Base-by-base conservation (phyloP, 2,329 filamentous ascomycete genomes). In the Fusarium globosum region DNA sequence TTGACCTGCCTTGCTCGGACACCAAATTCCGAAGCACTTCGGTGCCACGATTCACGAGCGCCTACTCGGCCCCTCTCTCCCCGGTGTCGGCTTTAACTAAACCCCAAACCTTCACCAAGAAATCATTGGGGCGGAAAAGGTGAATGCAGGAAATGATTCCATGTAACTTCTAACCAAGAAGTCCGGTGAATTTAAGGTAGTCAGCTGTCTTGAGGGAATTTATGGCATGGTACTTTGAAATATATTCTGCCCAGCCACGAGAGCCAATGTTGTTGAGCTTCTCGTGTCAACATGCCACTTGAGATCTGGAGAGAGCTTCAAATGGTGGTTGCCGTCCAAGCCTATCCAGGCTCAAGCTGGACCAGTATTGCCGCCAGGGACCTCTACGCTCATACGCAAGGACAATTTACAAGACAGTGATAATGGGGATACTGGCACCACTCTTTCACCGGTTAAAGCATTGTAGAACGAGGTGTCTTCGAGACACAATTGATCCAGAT, bases 111-210 rank as follows among this genome's bases (percentile, higher is more conserved):
- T 67, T 67, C 62, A 58, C n/a, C 30, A 63, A 69, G 62, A 73
- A 76, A 66, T 57, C 52, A 78, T 76, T 74, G 76, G 74, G 70
- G 73, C 74, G 73, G 74, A 49, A 78, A 69, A 74, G 49, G 36
- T n/a, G 61, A 52, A 45, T 20, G 42, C 51, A 59, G 23, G 36
- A 53, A 38, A 42, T 35, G 33, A 49, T 62, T 70, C 42, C 46
- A 56, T 64, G 41, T 52, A 60, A 48, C 41, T 42, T 46, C 65
- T 68, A 36, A 36, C 35, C 30, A 51, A 51, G n/a, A 66, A 71
- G 65, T 63, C 49, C 21, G 35, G 43, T 57, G 60, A 60, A 68
- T 68, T 61, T 55, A 51, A 57, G 36, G 48, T 59, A 43, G 56
- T 39, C 55, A 58, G 65, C 30, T 57, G 35, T 45, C 46, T 36